phyloP scores from a whole-genome alignment of 2,329 filamentous ascomycete species.

The Microascus cirrosus region DNA sequence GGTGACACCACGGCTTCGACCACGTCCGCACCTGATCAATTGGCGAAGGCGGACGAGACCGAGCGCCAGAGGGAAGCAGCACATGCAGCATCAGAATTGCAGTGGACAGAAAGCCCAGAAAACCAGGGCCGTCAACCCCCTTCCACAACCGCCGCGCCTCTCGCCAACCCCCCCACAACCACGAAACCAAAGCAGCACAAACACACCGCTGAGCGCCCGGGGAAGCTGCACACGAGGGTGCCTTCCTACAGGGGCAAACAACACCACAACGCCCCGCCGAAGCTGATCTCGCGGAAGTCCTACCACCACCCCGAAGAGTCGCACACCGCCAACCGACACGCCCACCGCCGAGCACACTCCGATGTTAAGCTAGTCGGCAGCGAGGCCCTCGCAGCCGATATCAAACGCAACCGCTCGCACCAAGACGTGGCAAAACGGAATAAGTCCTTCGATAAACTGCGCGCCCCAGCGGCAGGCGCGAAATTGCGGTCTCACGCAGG shows the following conservation, averaged over 20 bases:
- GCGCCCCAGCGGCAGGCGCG: not conserved
- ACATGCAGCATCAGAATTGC: not conserved
- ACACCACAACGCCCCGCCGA: constrained; percentile 15
- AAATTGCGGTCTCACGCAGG: constrained; percentile 2
- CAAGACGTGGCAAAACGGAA: constrained; percentile 41
- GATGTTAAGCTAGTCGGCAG: constrained; percentile 24
- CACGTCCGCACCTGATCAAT: not conserved
- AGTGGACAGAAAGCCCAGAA: not conserved
- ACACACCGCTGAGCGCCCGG: constrained; percentile 7
- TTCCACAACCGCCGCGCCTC: not conserved
- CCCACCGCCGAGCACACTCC: constrained; percentile 13
- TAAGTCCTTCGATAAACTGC: constrained; percentile 37
- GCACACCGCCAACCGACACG: constrained; percentile 20
- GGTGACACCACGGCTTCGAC: not conserved
- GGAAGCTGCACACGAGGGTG: constrained; percentile 38
- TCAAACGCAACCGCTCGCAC: constrained; percentile 50
- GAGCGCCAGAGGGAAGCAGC: not conserved
- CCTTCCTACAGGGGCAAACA: constrained; percentile 37
- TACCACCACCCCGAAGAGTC: constrained; percentile 21
- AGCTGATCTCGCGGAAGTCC: constrained; percentile 6
- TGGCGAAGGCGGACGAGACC: not conserved
- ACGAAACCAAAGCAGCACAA: not conserved
- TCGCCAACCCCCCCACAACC: not conserved
- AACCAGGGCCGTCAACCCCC: not conserved
- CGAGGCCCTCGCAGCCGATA: constrained; percentile 24